Evolutionary conservation across 768 basidiomycete species (phyloP), one percentile per base, ranked within the genome.

Genomic region (Coprinopsis strossmayeri): DNA sequence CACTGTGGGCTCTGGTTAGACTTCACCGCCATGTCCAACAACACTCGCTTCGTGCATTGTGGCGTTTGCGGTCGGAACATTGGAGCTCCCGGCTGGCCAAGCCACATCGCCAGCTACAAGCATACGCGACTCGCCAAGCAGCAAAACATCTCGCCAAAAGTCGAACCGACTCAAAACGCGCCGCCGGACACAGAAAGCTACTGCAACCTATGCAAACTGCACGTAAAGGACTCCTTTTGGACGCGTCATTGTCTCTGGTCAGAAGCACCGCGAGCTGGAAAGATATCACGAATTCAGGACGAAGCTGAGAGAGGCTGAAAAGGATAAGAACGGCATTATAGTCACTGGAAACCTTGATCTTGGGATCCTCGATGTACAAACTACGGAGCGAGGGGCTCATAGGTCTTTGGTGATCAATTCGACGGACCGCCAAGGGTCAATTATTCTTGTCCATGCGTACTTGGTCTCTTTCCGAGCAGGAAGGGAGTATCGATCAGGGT

Each of bases 291-390:
- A 64, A 3, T 74, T 73, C 50, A 64, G 66, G 37, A 61, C 65
- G 1, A 73, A 69, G 0, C 48, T 80, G 13, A 74, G 77, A 5
- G 76, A 77, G 35, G 74, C 79, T 0, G 75, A 79, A 44, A 69
- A 68, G 34, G 79, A 82, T 52, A 79, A 78, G 44, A 65, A 81
- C 38, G 78, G 76, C 1, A 59, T 82, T 5, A 54, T 58, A 0
- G 60, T 84, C 2, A 59, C 64, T 2, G 72, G 71, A 1, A 59
- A 63, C 4, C 58, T 77, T 11, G 71, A 84, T 55, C 76, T 82
- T 46, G 79, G 70, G 2, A 63, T 82, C 30, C 57, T 84, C 3
- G 72, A 76, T n/a, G 57, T 62, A 2, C 49, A 50, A 0, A 59
- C 56, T n/a, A 70, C 68, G 1, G 39, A 46, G 7, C 40, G 23